Evolutionary conservation across 2,329 filamentous ascomycete species (phyloP).

Genomic region (Annulohypoxylon truncatum): DNA sequence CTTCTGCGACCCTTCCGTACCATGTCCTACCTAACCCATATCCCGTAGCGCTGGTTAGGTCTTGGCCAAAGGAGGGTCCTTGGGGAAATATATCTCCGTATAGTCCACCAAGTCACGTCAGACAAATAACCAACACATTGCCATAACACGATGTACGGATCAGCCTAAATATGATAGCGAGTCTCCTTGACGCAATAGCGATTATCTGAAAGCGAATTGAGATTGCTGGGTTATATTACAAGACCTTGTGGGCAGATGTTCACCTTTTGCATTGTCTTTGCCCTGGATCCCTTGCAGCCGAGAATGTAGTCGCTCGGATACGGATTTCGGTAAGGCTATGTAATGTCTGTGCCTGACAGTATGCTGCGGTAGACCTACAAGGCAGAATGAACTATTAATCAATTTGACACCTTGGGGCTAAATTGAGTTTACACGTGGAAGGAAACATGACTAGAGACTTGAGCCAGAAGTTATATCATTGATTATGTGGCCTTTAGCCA

Average conservation of each 20-base stretch:
- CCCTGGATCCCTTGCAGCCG: conserved; percentile 13
- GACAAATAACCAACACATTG: conserved; percentile 31
- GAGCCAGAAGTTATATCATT: conserved; percentile 6
- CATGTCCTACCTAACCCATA: conserved; percentile 36
- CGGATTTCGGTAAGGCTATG: conserved; percentile 23
- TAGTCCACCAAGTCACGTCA: neutral
- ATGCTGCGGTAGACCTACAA: conserved; percentile 6
- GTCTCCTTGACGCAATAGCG: conserved; percentile 8
- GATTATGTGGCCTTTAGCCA: neutral
- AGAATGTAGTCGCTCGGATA: conserved; percentile 8
- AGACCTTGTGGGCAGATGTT: neutral
- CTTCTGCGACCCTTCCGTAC: conserved; percentile 24
- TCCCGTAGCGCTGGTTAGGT: conserved; percentile 4
- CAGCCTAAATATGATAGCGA: conserved; percentile 32
- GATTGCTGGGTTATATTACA: conserved; percentile 4
- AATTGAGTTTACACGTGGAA: neutral
- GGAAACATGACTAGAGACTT: neutral
- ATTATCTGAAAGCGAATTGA: conserved; percentile 12
- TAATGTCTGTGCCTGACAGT: neutral
- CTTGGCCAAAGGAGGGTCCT: conserved; percentile 19
- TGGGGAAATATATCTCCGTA: conserved; percentile 24
- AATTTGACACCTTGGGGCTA: neutral
- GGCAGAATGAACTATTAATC: neutral
- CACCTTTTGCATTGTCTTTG: neutral
- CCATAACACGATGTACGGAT: conserved; percentile 10